Percentiles rank a stretch among this genome's conserved stretches.
Conservation (phyloP, 352 stramenopile genomes). For the Globisporangium irregulare region DNA sequence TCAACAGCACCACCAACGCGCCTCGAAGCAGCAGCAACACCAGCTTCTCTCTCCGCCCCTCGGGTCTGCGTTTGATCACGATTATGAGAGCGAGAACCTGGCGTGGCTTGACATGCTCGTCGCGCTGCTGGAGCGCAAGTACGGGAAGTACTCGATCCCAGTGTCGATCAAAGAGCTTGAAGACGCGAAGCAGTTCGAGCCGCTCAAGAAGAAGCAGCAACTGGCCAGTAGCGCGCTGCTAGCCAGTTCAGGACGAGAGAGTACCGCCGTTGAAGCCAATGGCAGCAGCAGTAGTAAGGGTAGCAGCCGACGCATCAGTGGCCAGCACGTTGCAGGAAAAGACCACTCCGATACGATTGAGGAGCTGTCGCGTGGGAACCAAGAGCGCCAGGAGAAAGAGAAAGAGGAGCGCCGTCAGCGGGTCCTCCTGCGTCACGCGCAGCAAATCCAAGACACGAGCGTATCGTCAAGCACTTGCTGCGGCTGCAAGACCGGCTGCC, state of each 20-base stretch:
- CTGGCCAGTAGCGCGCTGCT: not conserved
- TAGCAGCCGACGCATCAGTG: constrained; percentile 2
- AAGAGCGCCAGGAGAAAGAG: constrained; percentile 19
- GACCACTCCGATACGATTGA: not conserved
- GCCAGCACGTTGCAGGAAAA: constrained; percentile 8
- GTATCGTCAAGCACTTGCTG: constrained; percentile 72
- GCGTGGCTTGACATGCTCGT: constrained; percentile 87
- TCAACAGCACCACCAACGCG: not conserved
- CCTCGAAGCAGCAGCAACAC: not conserved
- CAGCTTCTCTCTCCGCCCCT: not conserved
- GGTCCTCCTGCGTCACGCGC: constrained; percentile 50
- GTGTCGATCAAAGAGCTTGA: constrained; percentile 45
- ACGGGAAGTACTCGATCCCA: constrained; percentile 32
- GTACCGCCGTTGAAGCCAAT: not conserved
- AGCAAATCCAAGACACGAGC: constrained; percentile 72
- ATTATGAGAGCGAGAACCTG: constrained; percentile 51
- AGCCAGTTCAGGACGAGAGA: not conserved
- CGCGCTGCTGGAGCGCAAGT: constrained; percentile 64
- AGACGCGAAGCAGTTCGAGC: constrained; percentile 33
- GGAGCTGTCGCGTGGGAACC: not conserved
- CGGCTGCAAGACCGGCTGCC: constrained; percentile 81
- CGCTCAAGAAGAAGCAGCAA: constrained; percentile 24
- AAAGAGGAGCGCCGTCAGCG: constrained; percentile 41
- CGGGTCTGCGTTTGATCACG: constrained; percentile 4
- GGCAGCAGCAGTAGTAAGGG: constrained; percentile 3